These are phyloP conservation scores for Trichopus zeylanicus DNA, from an alignment of 116 monocot species.

Conservation along the genomic window DNA sequence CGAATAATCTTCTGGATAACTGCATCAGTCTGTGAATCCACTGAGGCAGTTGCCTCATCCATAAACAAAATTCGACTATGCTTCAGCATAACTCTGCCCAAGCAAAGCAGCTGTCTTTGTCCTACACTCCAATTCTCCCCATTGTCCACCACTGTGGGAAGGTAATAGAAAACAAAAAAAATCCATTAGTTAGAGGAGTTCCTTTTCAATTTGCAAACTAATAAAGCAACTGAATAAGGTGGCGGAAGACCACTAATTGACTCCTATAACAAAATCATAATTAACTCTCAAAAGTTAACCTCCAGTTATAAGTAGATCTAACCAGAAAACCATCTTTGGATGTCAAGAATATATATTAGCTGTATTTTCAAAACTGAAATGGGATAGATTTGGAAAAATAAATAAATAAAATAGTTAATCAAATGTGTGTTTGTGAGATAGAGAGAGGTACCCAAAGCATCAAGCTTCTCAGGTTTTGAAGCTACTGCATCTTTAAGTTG, in stretches of 20 bases:
- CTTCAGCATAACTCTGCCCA: conserved; percentile 71
- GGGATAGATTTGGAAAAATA: too few species aligned
- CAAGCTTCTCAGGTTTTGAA: conserved; percentile 76
- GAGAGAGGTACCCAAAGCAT: conserved; percentile 50
- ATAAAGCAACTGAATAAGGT: not conserved
- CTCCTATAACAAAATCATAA: too few species aligned
- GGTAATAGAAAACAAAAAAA: not conserved
- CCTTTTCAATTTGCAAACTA: too few species aligned
- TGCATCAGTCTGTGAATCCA: conserved; percentile 75
- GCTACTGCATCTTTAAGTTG: conserved; percentile 82
- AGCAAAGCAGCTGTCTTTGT: conserved; percentile 66
- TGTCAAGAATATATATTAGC: too few species aligned
- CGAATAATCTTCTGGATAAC: conserved; percentile 70
- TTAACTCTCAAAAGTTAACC: too few species aligned
- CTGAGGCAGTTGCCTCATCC: conserved; percentile 83
- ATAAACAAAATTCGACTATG: conserved; percentile 53
- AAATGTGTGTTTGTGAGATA: not conserved
- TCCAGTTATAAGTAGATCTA: too few species aligned
- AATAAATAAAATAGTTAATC: too few species aligned
- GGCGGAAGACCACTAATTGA: too few species aligned
- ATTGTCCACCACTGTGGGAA: conserved; percentile 50
- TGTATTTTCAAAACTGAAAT: too few species aligned
- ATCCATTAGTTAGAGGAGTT: too few species aligned
- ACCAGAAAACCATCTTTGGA: too few species aligned
- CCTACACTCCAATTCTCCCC: conserved; percentile 89